These are phyloP conservation scores for Fusarium decemcellulare DNA, from an alignment of 2,329 filamentous ascomycete genomes.

Conservation along the genomic window DNA sequence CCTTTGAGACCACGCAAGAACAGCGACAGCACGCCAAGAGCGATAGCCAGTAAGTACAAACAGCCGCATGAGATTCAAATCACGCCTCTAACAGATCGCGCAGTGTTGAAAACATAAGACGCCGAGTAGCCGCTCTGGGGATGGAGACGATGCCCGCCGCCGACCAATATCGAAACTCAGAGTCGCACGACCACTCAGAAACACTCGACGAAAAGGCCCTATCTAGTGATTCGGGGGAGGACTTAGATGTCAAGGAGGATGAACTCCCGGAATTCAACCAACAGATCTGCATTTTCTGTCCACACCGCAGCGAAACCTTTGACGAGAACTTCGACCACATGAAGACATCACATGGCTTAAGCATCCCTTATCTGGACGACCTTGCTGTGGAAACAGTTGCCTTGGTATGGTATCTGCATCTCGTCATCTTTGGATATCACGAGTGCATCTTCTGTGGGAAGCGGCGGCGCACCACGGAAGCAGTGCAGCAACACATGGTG, in stretches of 20 bases:
- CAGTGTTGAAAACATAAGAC: slow-evolving; percentile 3
- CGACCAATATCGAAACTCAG: not conserved
- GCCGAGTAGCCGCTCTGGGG: not conserved
- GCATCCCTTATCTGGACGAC: slow-evolving; percentile 55
- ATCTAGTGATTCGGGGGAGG: not conserved
- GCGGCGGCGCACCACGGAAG: slow-evolving; percentile 58
- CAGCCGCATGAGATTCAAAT: no score
- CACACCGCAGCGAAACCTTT: slow-evolving; percentile 37
- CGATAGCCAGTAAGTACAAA: not conserved
- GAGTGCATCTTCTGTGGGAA: slow-evolving; percentile 67
- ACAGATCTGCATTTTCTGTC: slow-evolving; percentile 16
- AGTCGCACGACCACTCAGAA: not conserved
- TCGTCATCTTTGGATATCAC: slow-evolving; percentile 62
- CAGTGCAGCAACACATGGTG: slow-evolving; percentile 66
- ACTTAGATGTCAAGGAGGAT: no score
- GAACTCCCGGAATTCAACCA: no score
- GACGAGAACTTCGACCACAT: slow-evolving; percentile 62
- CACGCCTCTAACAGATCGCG: accelerated
- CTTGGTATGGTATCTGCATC: slow-evolving; percentile 62
- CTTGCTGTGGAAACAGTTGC: slow-evolving; percentile 61
- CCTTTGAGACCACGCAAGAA: not conserved
- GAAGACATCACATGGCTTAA: slow-evolving; percentile 62
- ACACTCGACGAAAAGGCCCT: not conserved
- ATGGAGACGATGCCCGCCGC: not conserved
- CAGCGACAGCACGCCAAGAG: slow-evolving; percentile 11